These are phyloP conservation scores for Tolypocladium amazonense DNA, from an alignment of 2,329 filamentous ascomycete species.

Conservation along the genomic window DNA sequence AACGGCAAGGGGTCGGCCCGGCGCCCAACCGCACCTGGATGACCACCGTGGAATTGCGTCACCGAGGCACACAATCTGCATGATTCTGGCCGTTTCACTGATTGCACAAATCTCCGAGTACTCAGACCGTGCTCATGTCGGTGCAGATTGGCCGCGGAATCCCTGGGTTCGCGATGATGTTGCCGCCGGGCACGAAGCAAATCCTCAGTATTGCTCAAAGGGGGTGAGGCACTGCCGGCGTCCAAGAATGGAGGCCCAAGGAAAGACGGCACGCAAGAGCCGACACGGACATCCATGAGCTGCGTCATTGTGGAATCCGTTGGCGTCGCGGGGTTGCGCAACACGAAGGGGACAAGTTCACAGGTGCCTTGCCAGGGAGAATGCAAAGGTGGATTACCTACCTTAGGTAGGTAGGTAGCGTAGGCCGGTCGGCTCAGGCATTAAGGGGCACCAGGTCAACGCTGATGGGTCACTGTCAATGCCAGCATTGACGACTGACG, in stretches of 20 bases:
- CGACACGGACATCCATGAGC: too few species aligned
- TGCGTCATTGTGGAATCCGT: background rate
- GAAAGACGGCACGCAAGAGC: background rate
- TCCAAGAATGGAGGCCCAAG: background rate
- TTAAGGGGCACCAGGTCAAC: background rate
- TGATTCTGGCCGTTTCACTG: background rate
- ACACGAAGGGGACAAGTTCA: background rate
- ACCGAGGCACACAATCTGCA: background rate
- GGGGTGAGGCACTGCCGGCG: too few species aligned
- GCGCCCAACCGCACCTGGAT: background rate
- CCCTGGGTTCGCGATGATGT: background rate
- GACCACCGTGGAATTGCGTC: background rate
- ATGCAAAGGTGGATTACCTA: background rate
- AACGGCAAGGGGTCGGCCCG: background rate
- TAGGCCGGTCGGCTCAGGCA: background rate
- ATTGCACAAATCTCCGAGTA: background rate
- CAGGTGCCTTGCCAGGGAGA: background rate
- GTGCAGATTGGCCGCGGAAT: background rate
- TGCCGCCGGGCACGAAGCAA: background rate
- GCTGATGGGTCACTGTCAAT: background rate
- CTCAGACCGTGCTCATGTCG: background rate
- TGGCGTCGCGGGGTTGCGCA: background rate
- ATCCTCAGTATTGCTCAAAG: background rate
- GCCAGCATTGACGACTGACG: background rate
- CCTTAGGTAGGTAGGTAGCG: too few species aligned